Evolutionary conservation across 108 stramenopile genomes (phyloP).

Genomic region (Discostella stelligeroides): DNA sequence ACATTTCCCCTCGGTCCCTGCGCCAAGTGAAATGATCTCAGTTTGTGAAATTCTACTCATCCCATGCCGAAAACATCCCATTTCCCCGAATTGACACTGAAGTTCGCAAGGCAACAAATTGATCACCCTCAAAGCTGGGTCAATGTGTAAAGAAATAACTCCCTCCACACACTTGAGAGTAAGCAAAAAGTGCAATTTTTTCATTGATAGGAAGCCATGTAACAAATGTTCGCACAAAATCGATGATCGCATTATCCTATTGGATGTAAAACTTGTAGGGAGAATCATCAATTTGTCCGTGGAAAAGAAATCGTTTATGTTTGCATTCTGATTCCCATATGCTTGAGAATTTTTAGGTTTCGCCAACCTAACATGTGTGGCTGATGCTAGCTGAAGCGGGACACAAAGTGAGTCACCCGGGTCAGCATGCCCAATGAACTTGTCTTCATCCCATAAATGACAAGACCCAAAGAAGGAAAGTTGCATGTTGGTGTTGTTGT

Average conservation of each 20-base stretch:
- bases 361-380: conserved; percentile 67
- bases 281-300: conserved; percentile 66
- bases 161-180: conserved; percentile 51
- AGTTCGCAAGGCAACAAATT: conserved; percentile 82
- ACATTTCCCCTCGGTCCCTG: conserved; percentile 64
- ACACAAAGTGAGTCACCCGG: conserved; percentile 53
- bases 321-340: conserved; percentile 8
- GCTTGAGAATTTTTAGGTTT: conserved; percentile 20
- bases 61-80: conserved; percentile 38
- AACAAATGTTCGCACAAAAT: conserved; percentile 38
- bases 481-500: conserved; percentile 51
- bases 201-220: conserved; percentile 51
- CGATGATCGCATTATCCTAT: conserved; percentile 49
- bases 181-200: conserved; percentile 62
- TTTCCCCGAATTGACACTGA: conserved; percentile 73
- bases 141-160: conserved; percentile 53
- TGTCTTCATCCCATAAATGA: conserved; percentile 64
- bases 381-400: conserved; percentile 59
- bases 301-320: conserved; percentile 41
- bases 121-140: conserved; percentile 63
- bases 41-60: conserved; percentile 44
- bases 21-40: conserved; percentile 44
- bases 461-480: conserved; percentile 61
- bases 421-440: conserved; percentile 42
- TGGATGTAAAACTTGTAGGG: conserved; percentile 66